These are phyloP conservation scores for Coemansia sp. DNA, from an alignment of 192 early-diverging fungal species.

Conservation along the genomic window DNA sequence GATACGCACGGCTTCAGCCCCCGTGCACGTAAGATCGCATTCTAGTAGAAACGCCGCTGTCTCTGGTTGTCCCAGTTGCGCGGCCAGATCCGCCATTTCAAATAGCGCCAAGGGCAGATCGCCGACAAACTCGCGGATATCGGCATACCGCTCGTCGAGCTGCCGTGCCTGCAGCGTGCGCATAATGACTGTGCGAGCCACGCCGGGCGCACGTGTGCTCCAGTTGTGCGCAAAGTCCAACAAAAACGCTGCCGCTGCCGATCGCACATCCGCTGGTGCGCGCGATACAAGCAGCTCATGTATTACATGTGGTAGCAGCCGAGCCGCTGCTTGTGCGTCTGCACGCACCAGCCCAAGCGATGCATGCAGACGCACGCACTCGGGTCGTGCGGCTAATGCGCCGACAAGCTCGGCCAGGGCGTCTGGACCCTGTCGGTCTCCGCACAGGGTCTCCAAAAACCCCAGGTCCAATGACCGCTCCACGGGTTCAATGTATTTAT, in stretches of 20 bases:
- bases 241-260: conserved; percentile 33
- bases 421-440: conserved; percentile 8
- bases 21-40: conserved; percentile 43
- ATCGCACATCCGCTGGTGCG: conserved; percentile 12
- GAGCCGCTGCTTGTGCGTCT: conserved; percentile 29
- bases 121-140: conserved; percentile 41
- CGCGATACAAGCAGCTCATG: conserved; percentile 15
- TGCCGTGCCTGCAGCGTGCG: conserved; percentile 31
- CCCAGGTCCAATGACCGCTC: conserved; percentile 16
- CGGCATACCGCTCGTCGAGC: conserved; percentile 28
- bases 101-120: conserved; percentile 44
- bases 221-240: conserved; percentile 53
- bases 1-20: conserved; percentile 13
- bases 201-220: conserved; percentile 26
- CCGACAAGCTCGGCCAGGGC: conserved; percentile 36
- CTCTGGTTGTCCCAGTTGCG: conserved; percentile 32
- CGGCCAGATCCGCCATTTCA: conserved; percentile 46
- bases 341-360: conserved; percentile 30
- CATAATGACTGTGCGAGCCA: conserved; percentile 28
- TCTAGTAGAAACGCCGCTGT: conserved; percentile 49
- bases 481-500: background rate
- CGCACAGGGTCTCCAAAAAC: conserved; percentile 29
- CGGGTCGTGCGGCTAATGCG: conserved; percentile 22
- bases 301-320: conserved; percentile 35
- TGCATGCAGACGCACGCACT: conserved; percentile 16